A percentile compares a stretch with the other conserved stretches of the same genome.
Conservation (phyloP, 768 basidiomycete species). For the Lanmaoa pseudosensibilis region DNA sequence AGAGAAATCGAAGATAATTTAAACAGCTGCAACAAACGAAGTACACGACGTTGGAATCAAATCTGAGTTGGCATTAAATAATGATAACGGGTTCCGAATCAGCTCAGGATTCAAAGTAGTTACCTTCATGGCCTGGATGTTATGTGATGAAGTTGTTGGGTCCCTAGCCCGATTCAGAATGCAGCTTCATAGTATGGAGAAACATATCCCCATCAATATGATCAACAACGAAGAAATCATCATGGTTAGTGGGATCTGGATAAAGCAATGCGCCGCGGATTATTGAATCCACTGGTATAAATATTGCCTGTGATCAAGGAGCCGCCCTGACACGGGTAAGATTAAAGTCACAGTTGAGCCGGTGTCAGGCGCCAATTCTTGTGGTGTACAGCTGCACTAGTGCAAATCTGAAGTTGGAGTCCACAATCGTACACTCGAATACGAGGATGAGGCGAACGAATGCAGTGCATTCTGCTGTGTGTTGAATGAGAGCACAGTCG, state of each 20-base stretch:
- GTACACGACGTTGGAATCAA: no score
- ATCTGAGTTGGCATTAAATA: no score
- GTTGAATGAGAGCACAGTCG: conserved; percentile 19
- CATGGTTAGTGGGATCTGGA: not conserved
- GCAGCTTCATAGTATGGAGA: no score
- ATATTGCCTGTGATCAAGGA: not conserved
- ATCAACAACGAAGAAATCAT: not conserved
- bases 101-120: no score
- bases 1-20: no score
- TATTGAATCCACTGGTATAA: not conserved
- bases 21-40: no score
- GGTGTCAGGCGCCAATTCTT: not conserved
- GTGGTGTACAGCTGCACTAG: conserved; percentile 3
- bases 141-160: no score
- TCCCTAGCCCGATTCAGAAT: no score
- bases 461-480: not conserved
- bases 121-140: no score
- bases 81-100: no score
- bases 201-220: not conserved
- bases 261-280: not conserved
- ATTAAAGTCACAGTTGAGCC: not conserved
- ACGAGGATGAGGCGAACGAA: conserved; percentile 1
- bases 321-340: not conserved
- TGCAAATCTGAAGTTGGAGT: not conserved
- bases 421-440: not conserved